Evolutionary conservation across 2,329 filamentous ascomycete species (phyloP), one percentile per base, ranked within the genome.

Genomic region (Botrytis deweyae): DNA sequence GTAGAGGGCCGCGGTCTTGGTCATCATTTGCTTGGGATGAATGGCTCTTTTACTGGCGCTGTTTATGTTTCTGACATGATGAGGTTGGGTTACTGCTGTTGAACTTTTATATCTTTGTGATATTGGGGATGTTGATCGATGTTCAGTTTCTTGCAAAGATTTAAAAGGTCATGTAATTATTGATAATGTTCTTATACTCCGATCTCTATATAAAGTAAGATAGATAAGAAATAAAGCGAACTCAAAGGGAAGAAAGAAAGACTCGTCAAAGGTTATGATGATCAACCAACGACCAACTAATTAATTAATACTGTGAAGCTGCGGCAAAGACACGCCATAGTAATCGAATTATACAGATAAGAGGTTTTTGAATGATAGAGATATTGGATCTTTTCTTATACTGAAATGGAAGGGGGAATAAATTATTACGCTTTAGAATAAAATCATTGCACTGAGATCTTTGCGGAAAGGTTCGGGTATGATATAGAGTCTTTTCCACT

Each of bases 191-290:
- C 33, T 33, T 33, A 33, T 33, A 33, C 33, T 33, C 33, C 33
- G 33, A 33, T 33, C 33, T 33, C 33, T 0, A 33, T 33, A 33
- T 33, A 4, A 33, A 33, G 33, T 33, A 33, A 33, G 33, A 59
- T 3, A 4, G 9, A 33, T 10, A 59, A 4, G 16, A 18, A 59
- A 59, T 59, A 20, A 33, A 33, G n/a, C n/a, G 14, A 18, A 33
- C 29, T 14, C 7, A 20, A 20, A 33, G 20, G 29, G 7, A 29
- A 9, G 55, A 33, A 58, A 3, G n/a, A 29, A 29, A 29, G 12
- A 18, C n/a, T 58, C 5, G 0, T 58, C 5, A 1, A 18, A 5
- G n/a, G 5, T 29, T 16, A 29, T 7, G 0, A 55, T 7, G 18
- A 55, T 2, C 44, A 46, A 46, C 44, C 8, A 22, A 46, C 20